A percentile compares a stretch with the other conserved stretches of the same genome.
These are phyloP conservation scores for Ustilago trichophora DNA, from an alignment of 1,284 basidiomycete species.

Conservation along the genomic window DNA sequence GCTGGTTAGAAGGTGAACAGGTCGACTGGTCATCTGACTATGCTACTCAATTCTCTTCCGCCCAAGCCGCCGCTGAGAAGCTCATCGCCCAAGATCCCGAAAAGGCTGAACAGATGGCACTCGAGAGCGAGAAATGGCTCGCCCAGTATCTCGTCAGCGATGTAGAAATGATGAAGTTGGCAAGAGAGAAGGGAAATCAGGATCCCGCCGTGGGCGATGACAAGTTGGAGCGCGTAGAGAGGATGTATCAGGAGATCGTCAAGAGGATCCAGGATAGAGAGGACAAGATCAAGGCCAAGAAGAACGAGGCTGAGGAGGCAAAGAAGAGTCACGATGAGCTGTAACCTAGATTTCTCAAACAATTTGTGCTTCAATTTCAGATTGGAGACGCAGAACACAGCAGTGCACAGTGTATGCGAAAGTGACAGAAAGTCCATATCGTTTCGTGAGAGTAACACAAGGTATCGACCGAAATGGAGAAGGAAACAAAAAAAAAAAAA, in stretches of 20 bases:
- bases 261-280: slow-evolving; percentile 33
- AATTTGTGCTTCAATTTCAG: no score
- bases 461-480: no score
- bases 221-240: slow-evolving; percentile 37
- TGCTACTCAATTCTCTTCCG: slow-evolving; percentile 38
- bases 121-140: slow-evolving; percentile 55
- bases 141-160: slow-evolving; percentile 48
- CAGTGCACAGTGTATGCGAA: no score
- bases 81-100: slow-evolving; percentile 41
- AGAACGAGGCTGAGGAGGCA: neutral
- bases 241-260: slow-evolving; percentile 36
- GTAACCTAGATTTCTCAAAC: neutral
- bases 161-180: slow-evolving; percentile 49
- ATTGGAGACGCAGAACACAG: no score
- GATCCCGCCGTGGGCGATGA: slow-evolving; percentile 29
- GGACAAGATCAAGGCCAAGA: slow-evolving; percentile 11
- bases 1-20: slow-evolving; percentile 54
- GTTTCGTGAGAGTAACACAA: no score
- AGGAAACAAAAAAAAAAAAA: no score
- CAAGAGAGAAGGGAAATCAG: slow-evolving; percentile 23
- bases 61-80: slow-evolving; percentile 46
- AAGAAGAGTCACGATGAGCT: slow-evolving; percentile 23
- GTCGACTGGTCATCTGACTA: slow-evolving; percentile 51
- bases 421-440: no score
- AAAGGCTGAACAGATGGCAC: slow-evolving; percentile 49